Evolutionary conservation across 1,139 yeast genomes (phyloP), one percentile per base, ranked within the genome.

Genomic region (Geotrichum macrosporum): DNA sequence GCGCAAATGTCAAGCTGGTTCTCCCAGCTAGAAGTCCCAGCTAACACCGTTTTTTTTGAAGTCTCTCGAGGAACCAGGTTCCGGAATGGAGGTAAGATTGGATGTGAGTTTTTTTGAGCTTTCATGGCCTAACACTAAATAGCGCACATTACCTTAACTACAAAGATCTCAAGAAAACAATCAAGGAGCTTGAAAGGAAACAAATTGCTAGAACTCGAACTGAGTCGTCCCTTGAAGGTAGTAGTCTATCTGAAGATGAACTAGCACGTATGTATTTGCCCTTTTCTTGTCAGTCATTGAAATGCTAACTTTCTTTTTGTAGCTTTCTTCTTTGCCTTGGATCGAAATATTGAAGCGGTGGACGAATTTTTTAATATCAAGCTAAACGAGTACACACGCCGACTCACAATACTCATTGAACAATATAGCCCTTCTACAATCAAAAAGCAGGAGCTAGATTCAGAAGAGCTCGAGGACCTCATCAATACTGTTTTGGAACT

Each of bases 401-500:
- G 95, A 38, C 68, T 87, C 55, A 72, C 73, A 42, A 64, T 65
- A 44, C 57, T 71, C 1, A 58, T 60, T 33, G 65, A 65, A 30
- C 56, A 71, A 50, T 61, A 62, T 61, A 12, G 36, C 18, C 49
- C 50, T 2, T 15, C 27, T 9, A 42, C 32, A 3, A 20, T 33
- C 4, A 38, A 35, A 20, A 31, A 41, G 10, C 45, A 39, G 6
- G 57, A 58, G 6, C 55, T 70, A 26, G 79, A 76, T 32, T 62
- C 68, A n/a, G 92, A 84, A 50, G 95, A 87, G 57, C 66, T 82
- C 34, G 89, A 84, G 51, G 97, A 92, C 61, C 72, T 88, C 39
- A 73, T 84, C 44, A 80, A 80, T 22, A 83, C 87, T 21, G 69
- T 89, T 39, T 71, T 87, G 31, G 96, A 88, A 62, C 71, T 88